Conservation (phyloP, 169 alveolate species). For the Cryptosporidium bovis region DNA sequence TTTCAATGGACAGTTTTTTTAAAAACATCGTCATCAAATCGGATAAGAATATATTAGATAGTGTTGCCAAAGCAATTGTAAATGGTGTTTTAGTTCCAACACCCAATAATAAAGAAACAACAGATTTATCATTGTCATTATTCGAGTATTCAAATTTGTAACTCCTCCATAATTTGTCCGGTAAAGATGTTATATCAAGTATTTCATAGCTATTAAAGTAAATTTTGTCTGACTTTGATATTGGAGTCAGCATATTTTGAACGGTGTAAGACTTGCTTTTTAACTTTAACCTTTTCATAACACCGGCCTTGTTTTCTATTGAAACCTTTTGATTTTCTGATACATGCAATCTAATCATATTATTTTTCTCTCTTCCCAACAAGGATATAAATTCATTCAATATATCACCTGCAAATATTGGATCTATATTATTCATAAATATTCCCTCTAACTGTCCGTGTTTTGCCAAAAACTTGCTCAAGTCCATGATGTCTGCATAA, state of each 20-base stretch:
- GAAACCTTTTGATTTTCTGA: neutral
- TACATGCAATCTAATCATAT: constrained; percentile 1
- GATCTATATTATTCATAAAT: constrained; percentile 22
- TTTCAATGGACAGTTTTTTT: constrained; percentile 19
- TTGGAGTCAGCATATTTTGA: constrained; percentile 20
- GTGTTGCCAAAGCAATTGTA: constrained; percentile 20
- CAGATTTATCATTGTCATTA: constrained; percentile 24
- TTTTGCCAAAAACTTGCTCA: neutral
- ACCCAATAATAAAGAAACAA: constrained; percentile 7
- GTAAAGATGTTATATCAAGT: constrained; percentile 33
- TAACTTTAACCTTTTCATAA: neutral
- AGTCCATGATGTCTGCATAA: constrained; percentile 18
- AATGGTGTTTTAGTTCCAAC: constrained; percentile 59
- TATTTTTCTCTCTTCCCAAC: neutral
- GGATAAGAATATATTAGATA: constrained; percentile 11
- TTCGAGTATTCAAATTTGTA: constrained; percentile 48
- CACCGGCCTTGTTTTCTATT: neutral
- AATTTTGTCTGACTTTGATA: constrained; percentile 11
- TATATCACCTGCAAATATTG: constrained; percentile 26
- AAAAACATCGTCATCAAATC: constrained; percentile 17
- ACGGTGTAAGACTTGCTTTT: constrained; percentile 11
- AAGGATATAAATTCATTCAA: constrained; percentile 16
- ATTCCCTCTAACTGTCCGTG: constrained; percentile 41
- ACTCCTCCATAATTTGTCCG: constrained; percentile 23
- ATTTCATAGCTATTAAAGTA: constrained; percentile 43